phyloP scores from a whole-genome alignment of 1,139 yeast species.

The Debaryomyces sp. region DNA sequence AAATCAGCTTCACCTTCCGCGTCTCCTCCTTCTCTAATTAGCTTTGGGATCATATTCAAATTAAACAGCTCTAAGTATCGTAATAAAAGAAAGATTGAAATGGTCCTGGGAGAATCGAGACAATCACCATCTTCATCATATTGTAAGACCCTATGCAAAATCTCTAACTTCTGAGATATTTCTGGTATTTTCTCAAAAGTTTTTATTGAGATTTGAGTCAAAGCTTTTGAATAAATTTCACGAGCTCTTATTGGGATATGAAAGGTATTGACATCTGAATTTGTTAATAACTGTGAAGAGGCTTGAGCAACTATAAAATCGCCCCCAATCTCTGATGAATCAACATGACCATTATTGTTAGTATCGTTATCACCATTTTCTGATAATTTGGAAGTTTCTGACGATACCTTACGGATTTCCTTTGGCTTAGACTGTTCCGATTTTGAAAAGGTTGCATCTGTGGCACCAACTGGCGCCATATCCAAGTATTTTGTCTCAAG shows the following conservation, averaged over 20 bases:
- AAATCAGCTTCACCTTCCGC: background rate
- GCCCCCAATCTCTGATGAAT: constrained; percentile 18
- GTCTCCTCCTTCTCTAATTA: background rate
- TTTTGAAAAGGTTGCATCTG: constrained; percentile 35
- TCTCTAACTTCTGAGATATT: constrained; percentile 47
- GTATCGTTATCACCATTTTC: background rate
- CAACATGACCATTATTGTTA: constrained; percentile 5
- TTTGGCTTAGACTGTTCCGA: constrained; percentile 26
- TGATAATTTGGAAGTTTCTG: background rate
- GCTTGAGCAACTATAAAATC: constrained; percentile 44
- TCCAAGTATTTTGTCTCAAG: constrained; percentile 35
- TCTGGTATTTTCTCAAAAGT: constrained; percentile 37
- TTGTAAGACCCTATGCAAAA: constrained; percentile 58
- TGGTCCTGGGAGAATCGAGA: constrained; percentile 44
- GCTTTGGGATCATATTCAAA: constrained; percentile 3
- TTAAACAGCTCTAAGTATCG: constrained; percentile 30
- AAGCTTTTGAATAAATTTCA: constrained; percentile 28
- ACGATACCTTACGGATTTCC: constrained; percentile 16
- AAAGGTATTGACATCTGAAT: constrained; percentile 41
- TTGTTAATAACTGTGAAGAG: constrained; percentile 37
- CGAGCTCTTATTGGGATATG: constrained; percentile 42
- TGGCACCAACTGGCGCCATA: constrained; percentile 44
- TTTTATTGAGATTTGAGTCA: constrained; percentile 32
- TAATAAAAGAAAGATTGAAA: constrained; percentile 53
- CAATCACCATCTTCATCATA: constrained; percentile 42